Evolutionary conservation across 768 basidiomycete genomes (phyloP).

Genomic region (Suillus alpinus): DNA sequence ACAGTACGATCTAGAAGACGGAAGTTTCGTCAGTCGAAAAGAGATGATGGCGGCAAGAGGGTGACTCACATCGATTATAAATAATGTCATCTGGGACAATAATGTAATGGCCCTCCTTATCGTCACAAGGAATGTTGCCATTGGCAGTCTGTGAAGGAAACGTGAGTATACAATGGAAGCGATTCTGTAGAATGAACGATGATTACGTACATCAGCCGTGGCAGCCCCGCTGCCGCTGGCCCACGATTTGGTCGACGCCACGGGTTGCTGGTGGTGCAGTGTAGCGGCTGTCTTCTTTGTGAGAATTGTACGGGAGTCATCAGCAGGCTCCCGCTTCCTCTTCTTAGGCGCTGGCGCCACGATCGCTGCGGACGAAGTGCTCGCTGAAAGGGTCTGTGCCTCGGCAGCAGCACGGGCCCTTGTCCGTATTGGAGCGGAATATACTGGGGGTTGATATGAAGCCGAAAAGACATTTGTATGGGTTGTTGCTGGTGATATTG

Average conservation of each 20-base stretch:
- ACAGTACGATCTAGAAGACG: conserved; percentile 78
- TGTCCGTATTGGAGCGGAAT: conserved; percentile 75
- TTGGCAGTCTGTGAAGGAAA: conserved; percentile 53
- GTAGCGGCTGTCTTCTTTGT: conserved; percentile 58
- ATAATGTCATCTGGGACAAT: conserved; percentile 90
- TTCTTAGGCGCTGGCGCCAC: conserved; percentile 78
- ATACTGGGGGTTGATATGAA: conserved; percentile 76
- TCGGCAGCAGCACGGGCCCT: conserved; percentile 85
- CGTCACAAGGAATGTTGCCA: conserved; percentile 77
- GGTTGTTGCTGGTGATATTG: conserved; percentile 72
- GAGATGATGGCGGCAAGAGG: conserved; percentile 3
- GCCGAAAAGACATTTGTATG: conserved; percentile 71
- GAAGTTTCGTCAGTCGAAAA: conserved; percentile 14
- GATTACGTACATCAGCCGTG: conserved; percentile 62
- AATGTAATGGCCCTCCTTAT: conserved; percentile 99
- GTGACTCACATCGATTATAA: conserved; percentile 70
- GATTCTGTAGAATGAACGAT: conserved; percentile 11
- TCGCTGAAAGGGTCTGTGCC: conserved; percentile 72
- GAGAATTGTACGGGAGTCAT: conserved; percentile 66
- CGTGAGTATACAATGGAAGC: conserved; percentile 23
- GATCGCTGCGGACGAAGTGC: conserved; percentile 57
- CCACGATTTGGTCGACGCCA: conserved; percentile 60
- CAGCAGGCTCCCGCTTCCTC: conserved; percentile 74
- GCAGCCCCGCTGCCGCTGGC: conserved; percentile 61
- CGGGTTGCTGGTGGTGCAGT: conserved; percentile 48